These are phyloP conservation scores for Macadamia integrifolia DNA, from an alignment of 164 flowering plant species.

Conservation along the genomic window DNA sequence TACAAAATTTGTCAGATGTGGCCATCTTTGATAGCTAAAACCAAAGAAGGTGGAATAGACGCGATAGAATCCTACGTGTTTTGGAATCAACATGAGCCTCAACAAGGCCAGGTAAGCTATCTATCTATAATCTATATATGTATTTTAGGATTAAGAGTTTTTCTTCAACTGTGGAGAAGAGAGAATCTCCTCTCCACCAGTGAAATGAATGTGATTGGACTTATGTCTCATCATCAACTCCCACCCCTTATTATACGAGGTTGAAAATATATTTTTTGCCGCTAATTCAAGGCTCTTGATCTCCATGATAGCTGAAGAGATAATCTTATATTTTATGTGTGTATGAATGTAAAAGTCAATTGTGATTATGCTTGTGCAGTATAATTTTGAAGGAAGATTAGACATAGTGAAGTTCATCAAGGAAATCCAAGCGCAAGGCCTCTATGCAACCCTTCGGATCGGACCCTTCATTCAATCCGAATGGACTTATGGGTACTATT, in stretches of 20 bases:
- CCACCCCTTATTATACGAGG: no score
- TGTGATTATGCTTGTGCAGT: conserved; percentile 27
- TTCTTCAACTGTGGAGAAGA: no score
- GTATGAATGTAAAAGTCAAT: no score
- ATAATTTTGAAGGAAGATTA: conserved; percentile 46
- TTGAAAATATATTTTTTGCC: no score
- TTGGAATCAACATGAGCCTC: conserved; percentile 86
- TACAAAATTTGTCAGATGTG: conserved; percentile 59
- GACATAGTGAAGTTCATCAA: conserved; percentile 52
- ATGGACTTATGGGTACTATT: conserved; percentile 57
- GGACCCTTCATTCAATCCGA: conserved; percentile 70
- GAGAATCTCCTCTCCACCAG: no score
- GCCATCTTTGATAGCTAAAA: conserved; percentile 68
- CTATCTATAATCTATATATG: no score
- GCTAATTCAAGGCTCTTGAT: no score
- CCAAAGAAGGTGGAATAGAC: conserved; percentile 76
- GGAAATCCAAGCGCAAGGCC: conserved; percentile 50
- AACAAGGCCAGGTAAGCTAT: conserved; percentile 51
- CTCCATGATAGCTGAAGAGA: no score
- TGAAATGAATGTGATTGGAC: no score
- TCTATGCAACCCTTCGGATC: conserved; percentile 50
- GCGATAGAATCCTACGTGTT: conserved; percentile 78
- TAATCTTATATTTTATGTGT: no score
- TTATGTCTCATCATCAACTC: no score
- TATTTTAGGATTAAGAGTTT: no score